Base-by-base conservation (phyloP, 148 eudicot species). In the Chenopodium suecicum region DNA sequence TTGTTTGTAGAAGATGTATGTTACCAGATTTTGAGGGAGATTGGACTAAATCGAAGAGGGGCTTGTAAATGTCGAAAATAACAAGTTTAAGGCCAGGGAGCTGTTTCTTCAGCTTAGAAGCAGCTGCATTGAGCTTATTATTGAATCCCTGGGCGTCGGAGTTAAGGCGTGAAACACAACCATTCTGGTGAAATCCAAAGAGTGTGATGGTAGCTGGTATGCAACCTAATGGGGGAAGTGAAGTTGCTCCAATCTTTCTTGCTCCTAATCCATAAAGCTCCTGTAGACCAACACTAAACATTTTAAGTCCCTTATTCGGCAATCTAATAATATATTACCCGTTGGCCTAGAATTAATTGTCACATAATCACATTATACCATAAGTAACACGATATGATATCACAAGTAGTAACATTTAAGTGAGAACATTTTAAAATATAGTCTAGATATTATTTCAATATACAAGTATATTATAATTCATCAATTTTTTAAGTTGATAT, bases 201-300 rank as follows among this genome's bases (percentile, higher is more conserved):
- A 97, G 71, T 3, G 97, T 94, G 25, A 80, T 87, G 11, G 93
- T 80, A 8, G 89, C 88, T 4, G 99, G 99, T 46, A 92, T 82
- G 69, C 98, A 97, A 9, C 99, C 99, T 70, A 90, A n/a, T 75
- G 99, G 98, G 6, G 99, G 97, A 32, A 93, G 95, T 70, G 98
- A 89, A 84, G 99, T 97, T 84, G 82, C 99, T n/a, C 99, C 99
- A 2, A 97, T 90, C 77, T 88, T 91, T 77, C 98, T 89, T 8
- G 97, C 99, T 86, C 99, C 99, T 77, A 86, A 60, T 13, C 89
- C 86, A 78, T 97, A 83, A 81, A 97, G 77, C 25, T 87, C 85
- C 99, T 97, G 85, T 82, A 85, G 58, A 20, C 19, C 13, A 72
- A 23, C 22, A 66, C n/a, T 65, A 3, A 75, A 25, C 25, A n/a